These are phyloP conservation scores for Mortierella sp. DNA, from an alignment of 371 early-diverging fungal genomes.

Conservation along the genomic window DNA sequence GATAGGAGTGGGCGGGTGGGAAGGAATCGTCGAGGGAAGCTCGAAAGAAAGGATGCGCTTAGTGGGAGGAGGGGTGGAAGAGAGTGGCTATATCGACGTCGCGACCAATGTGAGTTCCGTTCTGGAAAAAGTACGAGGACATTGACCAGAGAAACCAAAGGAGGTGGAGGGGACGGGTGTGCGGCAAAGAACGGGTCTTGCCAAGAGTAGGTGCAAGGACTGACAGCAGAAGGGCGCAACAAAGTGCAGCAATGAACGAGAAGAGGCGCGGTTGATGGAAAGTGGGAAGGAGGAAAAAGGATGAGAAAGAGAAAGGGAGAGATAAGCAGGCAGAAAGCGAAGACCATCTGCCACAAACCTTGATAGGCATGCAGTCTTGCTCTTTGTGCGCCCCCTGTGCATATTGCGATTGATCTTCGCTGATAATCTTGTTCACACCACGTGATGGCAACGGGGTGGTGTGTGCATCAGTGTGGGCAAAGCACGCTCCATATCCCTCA, in stretches of 20 bases:
- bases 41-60: neutral
- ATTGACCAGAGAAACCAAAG: constrained; percentile 30
- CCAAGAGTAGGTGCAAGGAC: too few species aligned
- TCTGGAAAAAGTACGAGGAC: constrained; percentile 57
- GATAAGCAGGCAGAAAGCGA: neutral
- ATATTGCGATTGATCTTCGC: too few species aligned
- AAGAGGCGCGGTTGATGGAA: neutral
- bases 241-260: neutral
- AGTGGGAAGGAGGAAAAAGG: neutral
- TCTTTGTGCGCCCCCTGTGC: too few species aligned
- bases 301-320: neutral
- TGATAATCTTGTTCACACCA: neutral
- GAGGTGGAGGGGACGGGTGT: neutral
- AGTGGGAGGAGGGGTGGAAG: constrained; percentile 1
- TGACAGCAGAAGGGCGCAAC: too few species aligned
- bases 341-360: too few species aligned
- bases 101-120: constrained; percentile 55
- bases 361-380: too few species aligned
- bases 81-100: constrained; percentile 46
- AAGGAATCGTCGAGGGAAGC: neutral
- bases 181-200: neutral
- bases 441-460: neutral
- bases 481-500: too few species aligned
- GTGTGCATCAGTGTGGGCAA: too few species aligned
- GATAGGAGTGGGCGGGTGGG: neutral